Conservation (phyloP, 495 filamentous ascomycete genomes). For the Penicillium samsonianum region DNA sequence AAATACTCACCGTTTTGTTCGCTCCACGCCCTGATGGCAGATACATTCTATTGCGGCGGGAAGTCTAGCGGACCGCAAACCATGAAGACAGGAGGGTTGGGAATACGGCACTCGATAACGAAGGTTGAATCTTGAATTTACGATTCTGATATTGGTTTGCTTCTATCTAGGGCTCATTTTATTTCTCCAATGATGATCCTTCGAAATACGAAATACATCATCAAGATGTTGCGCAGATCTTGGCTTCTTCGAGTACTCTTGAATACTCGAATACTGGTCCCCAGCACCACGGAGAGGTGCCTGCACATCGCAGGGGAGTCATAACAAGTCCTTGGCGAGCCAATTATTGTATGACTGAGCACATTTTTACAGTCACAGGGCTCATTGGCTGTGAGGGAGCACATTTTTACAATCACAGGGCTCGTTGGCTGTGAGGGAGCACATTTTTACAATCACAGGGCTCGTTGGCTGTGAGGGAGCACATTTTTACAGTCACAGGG, state of each 20-base stretch:
- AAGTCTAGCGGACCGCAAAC: background rate
- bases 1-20: background rate
- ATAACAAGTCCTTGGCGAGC: no score
- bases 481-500: no score
- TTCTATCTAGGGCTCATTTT: conserved; percentile 7
- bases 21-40: background rate
- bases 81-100: background rate
- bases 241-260: no score
- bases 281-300: conserved; percentile 3
- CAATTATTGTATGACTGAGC: no score
- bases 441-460: no score
- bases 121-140: background rate
- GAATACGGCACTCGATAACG: background rate
- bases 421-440: no score
- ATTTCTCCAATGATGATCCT: conserved; percentile 6
- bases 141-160: background rate
- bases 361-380: no score
- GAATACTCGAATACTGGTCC: conserved; percentile 12
- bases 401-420: no score
- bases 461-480: no score
- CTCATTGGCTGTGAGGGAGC: no score
- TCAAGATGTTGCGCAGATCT: no score
- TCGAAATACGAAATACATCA: background rate
- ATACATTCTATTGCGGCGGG: background rate
- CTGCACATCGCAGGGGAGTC: conserved; percentile 8